Base-by-base conservation (phyloP, 495 filamentous ascomycete genomes). In the Amphirosellinia nigrospora region DNA sequence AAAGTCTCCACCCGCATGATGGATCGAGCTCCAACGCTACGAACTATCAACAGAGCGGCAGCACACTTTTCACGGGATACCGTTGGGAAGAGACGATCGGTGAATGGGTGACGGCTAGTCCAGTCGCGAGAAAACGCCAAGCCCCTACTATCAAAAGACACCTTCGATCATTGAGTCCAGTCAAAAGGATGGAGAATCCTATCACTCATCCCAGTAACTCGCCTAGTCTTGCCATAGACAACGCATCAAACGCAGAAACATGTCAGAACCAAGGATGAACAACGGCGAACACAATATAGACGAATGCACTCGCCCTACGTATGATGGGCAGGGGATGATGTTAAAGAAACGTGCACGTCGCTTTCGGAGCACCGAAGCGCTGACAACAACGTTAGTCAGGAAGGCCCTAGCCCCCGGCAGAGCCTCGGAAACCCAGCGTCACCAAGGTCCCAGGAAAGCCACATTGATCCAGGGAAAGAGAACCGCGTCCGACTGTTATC, bases 61-160 rank as follows among this genome's bases (percentile, higher is more conserved):
- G 69, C n/a, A 53, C 74, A 1, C 66, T 79, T 3, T 79, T 82
- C 56, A 73, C 77, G 9, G 79, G 81, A 19, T 84, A 82, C 65
- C 75, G 79, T 7, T 87, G 85, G 85, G 85, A 87, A 66, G 85
- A 86, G 68, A 85, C 81, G 30, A 86, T 87, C 71, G 80, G 84
- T 62, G 85, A 87, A 78, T 87, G 85, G 85, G 81, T 86, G 21
- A 81, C 72, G 13, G 75, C 71, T 21, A 83, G 79, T 59, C 80
- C 80, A 43, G 70, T 67, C 21, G 52, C 32, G 23, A 52, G 66
- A 3, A 73, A 66, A 66, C 71, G 65, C 28, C 59, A 58, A 26
- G 62, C 39, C 8, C 55, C 45, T 30, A 30, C 74, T 23, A 63
- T 48, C 10, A 56, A 52, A 72, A 60, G 50, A 41, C 55, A 61